Percentiles rank a stretch among this genome's conserved stretches.
Conservation (phyloP, 1,284 basidiomycete species). For the Ceratobasidium sp. region DNA sequence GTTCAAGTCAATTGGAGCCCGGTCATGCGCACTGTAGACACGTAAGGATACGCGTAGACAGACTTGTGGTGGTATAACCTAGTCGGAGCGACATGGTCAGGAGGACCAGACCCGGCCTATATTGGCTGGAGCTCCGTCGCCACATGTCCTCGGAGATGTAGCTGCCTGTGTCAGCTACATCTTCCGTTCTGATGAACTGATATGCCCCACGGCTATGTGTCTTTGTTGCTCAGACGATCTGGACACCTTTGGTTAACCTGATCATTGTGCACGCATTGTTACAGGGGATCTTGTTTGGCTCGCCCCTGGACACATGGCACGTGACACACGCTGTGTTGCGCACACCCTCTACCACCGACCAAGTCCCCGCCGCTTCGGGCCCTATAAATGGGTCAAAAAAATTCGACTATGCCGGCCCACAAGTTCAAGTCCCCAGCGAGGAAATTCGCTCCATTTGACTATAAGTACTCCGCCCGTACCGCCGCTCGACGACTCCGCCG, state of each 20-base stretch:
- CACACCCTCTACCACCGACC: neutral
- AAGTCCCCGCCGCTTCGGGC: neutral
- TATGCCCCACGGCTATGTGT: neutral
- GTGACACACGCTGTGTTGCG: neutral
- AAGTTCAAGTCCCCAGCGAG: neutral
- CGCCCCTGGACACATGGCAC: neutral
- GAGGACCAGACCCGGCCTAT: no score
- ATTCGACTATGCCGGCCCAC: neutral
- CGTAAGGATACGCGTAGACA: neutral
- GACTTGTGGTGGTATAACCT: neutral
- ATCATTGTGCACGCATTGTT: no score
- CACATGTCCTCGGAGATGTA: neutral
- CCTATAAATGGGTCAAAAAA: neutral
- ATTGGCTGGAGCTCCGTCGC: no score
- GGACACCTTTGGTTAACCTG: neutral
- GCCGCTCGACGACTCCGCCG: neutral
- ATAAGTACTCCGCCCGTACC: neutral
- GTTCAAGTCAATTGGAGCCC: neutral
- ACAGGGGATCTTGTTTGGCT: neutral
- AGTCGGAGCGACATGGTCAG: neutral
- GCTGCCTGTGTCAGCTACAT: neutral
- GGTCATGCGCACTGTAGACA: neutral
- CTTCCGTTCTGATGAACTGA: neutral
- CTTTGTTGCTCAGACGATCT: neutral
- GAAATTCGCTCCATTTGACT: neutral